These are phyloP conservation scores for Aeminium ludgeri DNA, from an alignment of 495 filamentous ascomycete genomes.

Conservation along the genomic window DNA sequence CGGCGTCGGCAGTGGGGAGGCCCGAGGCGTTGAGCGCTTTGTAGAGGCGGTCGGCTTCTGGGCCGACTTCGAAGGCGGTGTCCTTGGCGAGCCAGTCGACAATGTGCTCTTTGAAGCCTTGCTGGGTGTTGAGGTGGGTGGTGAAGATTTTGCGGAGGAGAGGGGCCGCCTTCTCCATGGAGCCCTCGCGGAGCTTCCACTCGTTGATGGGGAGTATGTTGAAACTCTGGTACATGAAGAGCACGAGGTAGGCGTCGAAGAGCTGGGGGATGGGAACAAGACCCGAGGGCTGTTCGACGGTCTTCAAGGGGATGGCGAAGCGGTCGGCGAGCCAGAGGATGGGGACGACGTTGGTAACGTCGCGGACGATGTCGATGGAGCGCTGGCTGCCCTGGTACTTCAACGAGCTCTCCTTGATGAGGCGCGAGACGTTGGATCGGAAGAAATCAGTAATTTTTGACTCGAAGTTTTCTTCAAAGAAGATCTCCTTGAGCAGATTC, in stretches of 20 bases:
- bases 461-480: slow-evolving; percentile 28
- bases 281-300: slow-evolving; percentile 12
- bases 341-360: slow-evolving; percentile 24
- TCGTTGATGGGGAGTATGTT: slow-evolving; percentile 20
- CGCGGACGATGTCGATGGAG: slow-evolving; percentile 28
- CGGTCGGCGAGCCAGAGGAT: slow-evolving; percentile 20
- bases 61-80: slow-evolving; percentile 26
- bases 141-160: slow-evolving; percentile 22
- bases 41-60: slow-evolving; percentile 24
- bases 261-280: slow-evolving; percentile 13
- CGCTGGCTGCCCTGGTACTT: slow-evolving; percentile 19
- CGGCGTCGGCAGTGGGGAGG: slow-evolving; percentile 13
- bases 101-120: slow-evolving; percentile 16
- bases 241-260: slow-evolving; percentile 15
- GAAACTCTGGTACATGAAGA: slow-evolving; percentile 21
- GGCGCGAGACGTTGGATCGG: slow-evolving; percentile 19
- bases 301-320: slow-evolving; percentile 21
- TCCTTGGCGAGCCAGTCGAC: slow-evolving; percentile 18
- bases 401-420: slow-evolving; percentile 25
- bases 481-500: slow-evolving; percentile 23
- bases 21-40: slow-evolving; percentile 13
- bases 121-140: slow-evolving; percentile 24
- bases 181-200: slow-evolving; percentile 20
- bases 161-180: slow-evolving; percentile 12
- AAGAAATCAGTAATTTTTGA: slow-evolving; percentile 24